phyloP scores from a whole-genome alignment of 2,329 filamentous ascomycete genomes.

The Claviceps fusiformis region DNA sequence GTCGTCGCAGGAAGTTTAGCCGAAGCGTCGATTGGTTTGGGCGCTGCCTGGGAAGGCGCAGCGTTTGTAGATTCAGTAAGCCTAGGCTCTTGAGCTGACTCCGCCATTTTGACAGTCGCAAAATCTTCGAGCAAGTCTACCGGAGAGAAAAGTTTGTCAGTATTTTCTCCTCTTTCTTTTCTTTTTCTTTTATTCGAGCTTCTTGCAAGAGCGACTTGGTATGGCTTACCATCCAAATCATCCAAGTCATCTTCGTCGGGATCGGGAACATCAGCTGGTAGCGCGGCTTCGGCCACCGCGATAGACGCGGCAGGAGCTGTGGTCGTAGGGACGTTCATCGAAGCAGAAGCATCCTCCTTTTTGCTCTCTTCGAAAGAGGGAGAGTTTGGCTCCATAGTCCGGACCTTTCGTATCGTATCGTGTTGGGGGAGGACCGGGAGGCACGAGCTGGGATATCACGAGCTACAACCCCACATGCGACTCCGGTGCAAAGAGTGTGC shows the following conservation, averaged over 20 bases:
- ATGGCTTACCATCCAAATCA: constrained; percentile 65
- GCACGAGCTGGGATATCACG: constrained; percentile 4
- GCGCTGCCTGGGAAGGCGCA: constrained; percentile 18
- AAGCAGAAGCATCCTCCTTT: constrained; percentile 12
- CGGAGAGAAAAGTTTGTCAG: constrained; percentile 3
- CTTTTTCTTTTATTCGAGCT: too few relatives aligned
- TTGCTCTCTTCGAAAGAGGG: constrained; percentile 11
- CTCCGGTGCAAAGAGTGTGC: background rate
- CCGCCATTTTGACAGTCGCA: constrained; percentile 43
- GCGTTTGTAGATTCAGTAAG: constrained; percentile 12
- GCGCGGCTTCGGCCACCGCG: background rate
- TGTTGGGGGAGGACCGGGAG: background rate
- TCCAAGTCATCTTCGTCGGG: constrained; percentile 88
- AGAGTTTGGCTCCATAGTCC: constrained; percentile 10
- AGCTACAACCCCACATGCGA: constrained; percentile 7
- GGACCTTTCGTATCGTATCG: background rate
- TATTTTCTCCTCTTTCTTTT: background rate
- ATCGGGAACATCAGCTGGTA: constrained; percentile 48
- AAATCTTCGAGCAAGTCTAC: constrained; percentile 90
- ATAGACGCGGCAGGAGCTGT: constrained; percentile 1
- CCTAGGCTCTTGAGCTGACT: constrained; percentile 4
- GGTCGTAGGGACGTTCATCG: constrained; percentile 6
- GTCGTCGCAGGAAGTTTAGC: constrained; percentile 9
- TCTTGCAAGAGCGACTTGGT: background rate
- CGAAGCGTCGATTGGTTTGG: constrained; percentile 18